A percentile compares a stretch with the other conserved stretches of the same genome.
Conservation (phyloP, 2,329 filamentous ascomycete genomes). For the Penicillium sumatraense region DNA sequence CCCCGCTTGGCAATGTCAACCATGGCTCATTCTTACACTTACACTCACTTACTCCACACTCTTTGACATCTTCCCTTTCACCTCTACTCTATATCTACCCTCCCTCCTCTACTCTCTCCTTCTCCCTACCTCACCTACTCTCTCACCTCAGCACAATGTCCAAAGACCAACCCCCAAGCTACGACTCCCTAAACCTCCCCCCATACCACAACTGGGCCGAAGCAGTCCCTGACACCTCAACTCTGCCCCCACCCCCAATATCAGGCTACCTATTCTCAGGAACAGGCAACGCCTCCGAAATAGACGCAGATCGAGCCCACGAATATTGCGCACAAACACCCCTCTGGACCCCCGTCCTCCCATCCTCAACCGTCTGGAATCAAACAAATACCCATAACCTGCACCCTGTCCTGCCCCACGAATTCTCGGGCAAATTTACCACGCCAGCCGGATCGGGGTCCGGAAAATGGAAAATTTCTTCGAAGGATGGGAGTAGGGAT, state of each 20-base stretch:
- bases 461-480: constrained; percentile 54
- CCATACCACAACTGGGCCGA: constrained; percentile 67
- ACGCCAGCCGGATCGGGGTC: constrained; percentile 43
- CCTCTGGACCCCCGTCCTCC: constrained; percentile 54
- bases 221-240: constrained; percentile 61
- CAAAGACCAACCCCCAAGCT: constrained; percentile 16
- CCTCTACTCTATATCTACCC: too few relatives aligned
- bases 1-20: constrained; percentile 22
- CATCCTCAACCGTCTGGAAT: constrained; percentile 47
- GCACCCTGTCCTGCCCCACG: constrained; percentile 47
- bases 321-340: constrained; percentile 58
- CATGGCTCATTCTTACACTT: too few relatives aligned
- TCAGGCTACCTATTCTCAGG: constrained; percentile 58
- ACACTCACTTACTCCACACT: too few relatives aligned
- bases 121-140: background rate
- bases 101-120: background rate
- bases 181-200: constrained; percentile 37
- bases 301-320: constrained; percentile 61
- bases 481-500: constrained; percentile 51
- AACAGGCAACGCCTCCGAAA: constrained; percentile 60
- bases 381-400: constrained; percentile 51
- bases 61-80: too few relatives aligned
- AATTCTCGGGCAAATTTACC: constrained; percentile 39
- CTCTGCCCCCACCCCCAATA: constrained; percentile 64
- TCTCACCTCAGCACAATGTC: background rate